Conservation (phyloP, 1,139 yeast species). For the Torulaspora pretoriensis region DNA sequence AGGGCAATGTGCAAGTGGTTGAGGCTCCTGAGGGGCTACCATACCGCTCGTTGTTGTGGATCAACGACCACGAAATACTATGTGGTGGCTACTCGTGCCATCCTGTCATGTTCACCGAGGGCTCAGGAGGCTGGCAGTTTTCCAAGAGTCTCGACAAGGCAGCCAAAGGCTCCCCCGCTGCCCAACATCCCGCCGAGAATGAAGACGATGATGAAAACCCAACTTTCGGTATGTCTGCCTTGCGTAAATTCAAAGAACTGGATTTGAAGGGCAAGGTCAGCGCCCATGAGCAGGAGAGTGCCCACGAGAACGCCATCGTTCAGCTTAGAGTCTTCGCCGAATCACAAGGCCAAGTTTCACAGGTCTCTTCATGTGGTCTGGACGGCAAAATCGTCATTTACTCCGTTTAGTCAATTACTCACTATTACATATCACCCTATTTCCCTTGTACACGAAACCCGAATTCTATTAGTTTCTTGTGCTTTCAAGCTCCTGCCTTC, state of each 20-base stretch:
- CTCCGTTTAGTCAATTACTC: conserved; percentile 15
- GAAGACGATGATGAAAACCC: conserved; percentile 57
- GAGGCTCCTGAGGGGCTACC: conserved; percentile 78
- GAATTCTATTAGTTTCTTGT: conserved; percentile 7
- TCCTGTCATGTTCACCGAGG: conserved; percentile 79
- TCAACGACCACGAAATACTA: conserved; percentile 59
- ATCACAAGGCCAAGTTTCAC: conserved; percentile 42
- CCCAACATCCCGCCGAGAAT: conserved; percentile 36
- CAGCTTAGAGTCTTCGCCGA: conserved; percentile 48
- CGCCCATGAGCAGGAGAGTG: conserved; percentile 54
- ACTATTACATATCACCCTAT: neutral
- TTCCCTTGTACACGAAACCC: neutral
- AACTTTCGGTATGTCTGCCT: conserved; percentile 67
- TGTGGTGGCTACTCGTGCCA: conserved; percentile 94
- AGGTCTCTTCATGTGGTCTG: conserved; percentile 71
- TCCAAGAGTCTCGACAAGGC: conserved; percentile 63
- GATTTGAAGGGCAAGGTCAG: conserved; percentile 85
- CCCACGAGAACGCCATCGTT: conserved; percentile 89
- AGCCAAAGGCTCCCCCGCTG: conserved; percentile 33
- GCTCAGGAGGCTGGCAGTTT: conserved; percentile 63
- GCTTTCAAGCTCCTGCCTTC: conserved; percentile 23
- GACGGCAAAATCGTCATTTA: conserved; percentile 88
- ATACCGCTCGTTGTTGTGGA: conserved; percentile 69
- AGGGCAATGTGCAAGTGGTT: conserved; percentile 55
- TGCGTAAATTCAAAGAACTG: conserved; percentile 92